Percentiles rank a stretch among this genome's conserved stretches.
These are phyloP conservation scores for Colletotrichum godetiae DNA, from an alignment of 2,329 filamentous ascomycete genomes.

Conservation along the genomic window DNA sequence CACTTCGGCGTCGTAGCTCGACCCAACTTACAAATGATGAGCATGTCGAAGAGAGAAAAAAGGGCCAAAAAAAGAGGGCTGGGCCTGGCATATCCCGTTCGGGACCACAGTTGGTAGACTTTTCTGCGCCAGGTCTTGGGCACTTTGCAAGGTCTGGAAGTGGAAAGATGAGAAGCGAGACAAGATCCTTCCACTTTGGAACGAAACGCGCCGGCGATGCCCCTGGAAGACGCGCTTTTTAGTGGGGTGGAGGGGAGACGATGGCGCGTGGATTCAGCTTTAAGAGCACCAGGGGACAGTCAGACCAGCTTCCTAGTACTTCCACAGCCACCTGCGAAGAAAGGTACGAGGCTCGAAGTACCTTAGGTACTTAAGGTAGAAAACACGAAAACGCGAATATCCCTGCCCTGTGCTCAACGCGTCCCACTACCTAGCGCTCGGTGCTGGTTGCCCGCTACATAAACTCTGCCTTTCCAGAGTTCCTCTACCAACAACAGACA, in stretches of 20 bases:
- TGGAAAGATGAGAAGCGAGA: slow-evolving; percentile 23
- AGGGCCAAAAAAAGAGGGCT: slow-evolving; percentile 16
- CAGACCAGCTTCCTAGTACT: neutral
- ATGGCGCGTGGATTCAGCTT: slow-evolving; percentile 14
- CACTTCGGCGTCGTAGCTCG: slow-evolving; percentile 11
- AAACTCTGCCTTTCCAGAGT: slow-evolving; percentile 28
- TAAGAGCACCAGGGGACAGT: neutral
- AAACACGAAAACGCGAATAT: slow-evolving; percentile 34
- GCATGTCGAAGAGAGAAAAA: slow-evolving; percentile 6
- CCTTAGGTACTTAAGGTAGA: neutral
- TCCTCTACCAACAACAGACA: neutral
- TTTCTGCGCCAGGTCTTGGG: neutral
- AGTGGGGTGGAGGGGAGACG: slow-evolving; percentile 4
- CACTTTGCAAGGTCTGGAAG: slow-evolving; percentile 21
- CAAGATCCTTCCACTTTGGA: slow-evolving; percentile 10
- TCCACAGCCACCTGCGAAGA: neutral
- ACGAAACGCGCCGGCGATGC: slow-evolving; percentile 28
- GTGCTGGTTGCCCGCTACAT: slow-evolving; percentile 32
- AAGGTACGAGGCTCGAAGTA: neutral
- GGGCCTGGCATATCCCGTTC: slow-evolving; percentile 20
- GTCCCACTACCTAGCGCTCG: slow-evolving; percentile 27
- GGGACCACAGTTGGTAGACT: neutral
- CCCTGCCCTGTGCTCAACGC: slow-evolving; percentile 24
- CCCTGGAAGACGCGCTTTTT: slow-evolving; percentile 30
- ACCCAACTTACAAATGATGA: slow-evolving; percentile 9